Base-by-base conservation (phyloP, 2,329 filamentous ascomycete genomes). In the Calonectria pseudoreteaudii region DNA sequence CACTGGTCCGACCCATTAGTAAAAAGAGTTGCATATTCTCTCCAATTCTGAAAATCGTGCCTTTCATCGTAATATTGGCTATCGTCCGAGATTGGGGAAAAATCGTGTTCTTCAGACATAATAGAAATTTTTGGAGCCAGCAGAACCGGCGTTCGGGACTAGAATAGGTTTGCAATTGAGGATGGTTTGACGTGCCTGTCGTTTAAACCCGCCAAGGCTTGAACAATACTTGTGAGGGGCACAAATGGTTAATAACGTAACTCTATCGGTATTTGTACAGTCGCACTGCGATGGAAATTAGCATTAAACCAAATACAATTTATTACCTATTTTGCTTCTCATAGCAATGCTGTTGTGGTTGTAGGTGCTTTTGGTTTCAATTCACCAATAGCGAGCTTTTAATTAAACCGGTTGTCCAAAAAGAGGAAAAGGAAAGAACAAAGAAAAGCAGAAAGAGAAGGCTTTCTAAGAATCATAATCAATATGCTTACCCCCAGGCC, bases 51-150 rank as follows among this genome's bases (percentile, higher is more conserved):
- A 23, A n/a, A 13, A 9, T 60, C 16, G 14, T 60, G 36, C 56
- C 56, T 60, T 60, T 60, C 56, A 26, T 60, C 56, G 5, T 38
- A 60, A 60, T 41, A 60, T 60, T 60, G 56, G 34, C 56, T 60
- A 28, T 60, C 56, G 13, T 60, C 56, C n/a, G 56, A 60, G n/a
- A 41, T 60, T 16, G 56, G 56, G 0, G 56, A 60, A 41, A 41
- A 26, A 41, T 60, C 56, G 34, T 60, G 16, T 41, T 60, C 56
- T n/a, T 60, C 34, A 18, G 56, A 60, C 56, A 60, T 60, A 16
- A 23, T 60, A 3, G n/a, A 26, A 16, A 11, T 18, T 60, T 26
- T 9, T 23, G 14, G 38, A 26, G 36, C 14, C 10, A 20, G n/a
- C 7, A 9, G 5, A 16, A 23, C 28, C n/a, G n/a, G 53, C 4